Conservation (phyloP, 2,329 filamentous ascomycete species). For the Pseudogymnoascus destructans region DNA sequence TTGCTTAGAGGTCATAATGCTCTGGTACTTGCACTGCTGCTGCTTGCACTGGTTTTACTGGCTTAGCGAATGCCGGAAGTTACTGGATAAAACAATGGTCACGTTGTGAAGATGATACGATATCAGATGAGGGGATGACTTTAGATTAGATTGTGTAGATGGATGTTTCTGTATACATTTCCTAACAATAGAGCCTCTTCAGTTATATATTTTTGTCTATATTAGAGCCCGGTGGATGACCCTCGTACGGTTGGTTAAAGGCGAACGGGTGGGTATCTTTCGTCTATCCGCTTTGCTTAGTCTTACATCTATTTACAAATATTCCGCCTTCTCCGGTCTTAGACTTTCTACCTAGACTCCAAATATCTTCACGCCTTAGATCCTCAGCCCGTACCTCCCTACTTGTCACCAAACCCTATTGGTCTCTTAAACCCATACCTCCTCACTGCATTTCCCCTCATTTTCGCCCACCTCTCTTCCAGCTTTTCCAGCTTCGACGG, state of each 20-base stretch:
- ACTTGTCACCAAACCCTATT: not conserved
- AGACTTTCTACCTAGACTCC: not conserved
- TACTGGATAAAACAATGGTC: slow-evolving; percentile 16
- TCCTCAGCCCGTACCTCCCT: not conserved
- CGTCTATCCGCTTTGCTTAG: not conserved
- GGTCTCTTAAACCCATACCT: not conserved
- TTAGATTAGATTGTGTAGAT: slow-evolving; percentile 5
- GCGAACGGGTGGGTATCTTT: not conserved
- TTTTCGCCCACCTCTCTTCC: slow-evolving; percentile 15
- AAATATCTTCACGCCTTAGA: not conserved
- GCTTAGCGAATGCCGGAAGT: slow-evolving; percentile 9
- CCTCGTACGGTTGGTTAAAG: not conserved
- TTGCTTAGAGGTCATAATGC: slow-evolving; percentile 28
- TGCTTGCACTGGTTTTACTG: not conserved
- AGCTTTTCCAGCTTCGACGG: not conserved
- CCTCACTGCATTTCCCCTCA: slow-evolving; percentile 19
- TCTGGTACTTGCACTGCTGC: slow-evolving; percentile 1
- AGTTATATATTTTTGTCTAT: not conserved
- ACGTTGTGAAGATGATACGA: slow-evolving; percentile 10
- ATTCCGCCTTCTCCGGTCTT: not conserved
- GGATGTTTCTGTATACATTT: not conserved
- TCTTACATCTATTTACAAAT: slow-evolving; percentile 1
- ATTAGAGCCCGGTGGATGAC: not conserved
- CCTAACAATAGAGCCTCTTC: slow-evolving; percentile 2
- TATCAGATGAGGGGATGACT: not conserved